Conservation (phyloP, 176 grass and related monocot genomes). For the Tuctoria greenei region DNA sequence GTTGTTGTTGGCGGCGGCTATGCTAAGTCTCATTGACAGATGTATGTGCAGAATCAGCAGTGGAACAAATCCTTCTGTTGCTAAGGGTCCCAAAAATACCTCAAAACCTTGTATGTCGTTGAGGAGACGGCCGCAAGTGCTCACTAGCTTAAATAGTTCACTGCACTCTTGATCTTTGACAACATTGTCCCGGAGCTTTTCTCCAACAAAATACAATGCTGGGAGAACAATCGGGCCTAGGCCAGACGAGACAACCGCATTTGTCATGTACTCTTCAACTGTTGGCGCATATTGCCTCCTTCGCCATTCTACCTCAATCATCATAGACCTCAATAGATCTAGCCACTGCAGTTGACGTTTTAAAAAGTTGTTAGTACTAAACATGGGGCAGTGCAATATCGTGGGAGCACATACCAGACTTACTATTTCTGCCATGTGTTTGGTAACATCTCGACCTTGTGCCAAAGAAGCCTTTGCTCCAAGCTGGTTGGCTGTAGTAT, state of each 20-base stretch:
- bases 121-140: constrained; percentile 61
- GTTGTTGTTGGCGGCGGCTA: no score
- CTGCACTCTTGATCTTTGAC: constrained; percentile 45
- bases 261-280: constrained; percentile 60
- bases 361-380: neutral
- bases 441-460: constrained; percentile 50
- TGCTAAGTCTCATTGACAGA: neutral
- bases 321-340: constrained; percentile 61
- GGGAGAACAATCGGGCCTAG: constrained; percentile 67
- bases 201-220: constrained; percentile 66
- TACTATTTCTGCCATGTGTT: constrained; percentile 61
- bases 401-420: neutral
- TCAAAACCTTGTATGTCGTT: constrained; percentile 57
- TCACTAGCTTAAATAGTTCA: constrained; percentile 51
- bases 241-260: constrained; percentile 59
- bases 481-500: constrained; percentile 57
- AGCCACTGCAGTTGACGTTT: constrained; percentile 50
- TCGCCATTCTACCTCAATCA: constrained; percentile 63
- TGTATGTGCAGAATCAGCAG: neutral
- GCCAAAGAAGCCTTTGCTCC: constrained; percentile 52
- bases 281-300: constrained; percentile 47
- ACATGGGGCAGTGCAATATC: neutral
- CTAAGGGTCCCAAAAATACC: constrained; percentile 33
- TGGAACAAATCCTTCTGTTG: neutral
- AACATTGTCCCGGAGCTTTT: constrained; percentile 36